Conservation (phyloP, 1,139 yeast genomes). For the Yamadazyma sp. region DNA sequence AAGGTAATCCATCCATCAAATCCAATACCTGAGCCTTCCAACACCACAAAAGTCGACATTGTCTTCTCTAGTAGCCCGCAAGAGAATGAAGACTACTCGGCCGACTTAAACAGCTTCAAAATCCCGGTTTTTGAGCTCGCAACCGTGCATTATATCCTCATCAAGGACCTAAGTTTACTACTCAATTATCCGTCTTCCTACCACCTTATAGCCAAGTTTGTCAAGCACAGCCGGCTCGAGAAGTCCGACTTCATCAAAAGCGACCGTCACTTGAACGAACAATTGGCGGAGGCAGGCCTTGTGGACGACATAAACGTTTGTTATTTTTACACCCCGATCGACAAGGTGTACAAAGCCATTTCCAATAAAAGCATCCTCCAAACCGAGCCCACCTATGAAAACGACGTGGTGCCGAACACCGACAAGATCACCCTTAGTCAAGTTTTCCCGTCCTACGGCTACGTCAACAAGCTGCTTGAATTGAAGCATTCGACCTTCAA, state of each 20-base stretch:
- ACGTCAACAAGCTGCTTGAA: constrained; percentile 29
- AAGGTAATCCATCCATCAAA: constrained; percentile 3
- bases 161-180: constrained; percentile 32
- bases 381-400: not conserved
- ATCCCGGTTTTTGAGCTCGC: constrained; percentile 13
- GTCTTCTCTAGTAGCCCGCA: not conserved
- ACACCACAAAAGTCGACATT: not conserved
- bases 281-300: constrained; percentile 21
- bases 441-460: constrained; percentile 44
- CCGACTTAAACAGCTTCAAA: constrained; percentile 4
- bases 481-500: constrained; percentile 39
- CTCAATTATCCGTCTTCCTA: constrained; percentile 49
- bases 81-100: not conserved
- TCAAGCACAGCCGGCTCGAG: constrained; percentile 22
- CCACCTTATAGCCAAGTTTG: constrained; percentile 32
- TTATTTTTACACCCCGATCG: constrained; percentile 31
- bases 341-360: constrained; percentile 20
- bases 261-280: constrained; percentile 21
- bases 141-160: constrained; percentile 23
- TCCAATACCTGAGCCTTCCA: constrained; percentile 1
- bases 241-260: constrained; percentile 25
- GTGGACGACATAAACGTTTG: constrained; percentile 23
- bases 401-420: constrained; percentile 7
- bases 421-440: constrained; percentile 36
- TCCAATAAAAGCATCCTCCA: constrained; percentile 20